Conservation (phyloP, 2,329 filamentous ascomycete genomes). For the Blastomyces gilchristii region DNA sequence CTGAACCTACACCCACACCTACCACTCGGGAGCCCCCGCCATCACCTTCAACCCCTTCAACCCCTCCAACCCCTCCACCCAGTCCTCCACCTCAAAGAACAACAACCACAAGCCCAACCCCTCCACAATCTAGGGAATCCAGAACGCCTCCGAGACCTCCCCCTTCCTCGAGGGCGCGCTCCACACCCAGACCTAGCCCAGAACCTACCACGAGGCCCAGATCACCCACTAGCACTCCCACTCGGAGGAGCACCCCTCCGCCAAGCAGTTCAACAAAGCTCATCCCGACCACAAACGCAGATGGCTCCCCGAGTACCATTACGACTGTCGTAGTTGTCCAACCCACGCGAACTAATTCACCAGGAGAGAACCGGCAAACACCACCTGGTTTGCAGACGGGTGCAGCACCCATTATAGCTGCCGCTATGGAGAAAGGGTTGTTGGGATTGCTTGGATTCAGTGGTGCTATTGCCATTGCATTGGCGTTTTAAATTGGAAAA, state of each 20-base stretch:
- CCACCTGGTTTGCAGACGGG: conserved; percentile 34
- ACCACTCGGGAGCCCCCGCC: neutral
- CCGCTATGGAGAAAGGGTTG: conserved; percentile 27
- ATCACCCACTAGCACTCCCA: neutral
- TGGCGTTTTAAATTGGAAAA: conserved; percentile 25
- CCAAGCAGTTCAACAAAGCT: conserved; percentile 26
- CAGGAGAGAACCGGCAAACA: conserved; percentile 18
- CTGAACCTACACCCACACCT: neutral
- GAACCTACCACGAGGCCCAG: conserved; percentile 17
- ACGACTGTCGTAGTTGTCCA: conserved; percentile 38
- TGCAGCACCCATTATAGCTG: conserved; percentile 19
- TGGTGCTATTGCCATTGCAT: conserved; percentile 32
- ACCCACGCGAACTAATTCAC: conserved; percentile 21
- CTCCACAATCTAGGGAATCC: neutral
- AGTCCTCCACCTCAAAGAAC: neutral
- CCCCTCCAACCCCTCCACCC: neutral
- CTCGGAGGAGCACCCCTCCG: conserved; percentile 7
- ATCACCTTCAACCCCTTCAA: neutral
- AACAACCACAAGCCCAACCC: neutral
- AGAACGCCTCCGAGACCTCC: neutral
- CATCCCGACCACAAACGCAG: conserved; percentile 32
- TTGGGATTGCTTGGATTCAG: conserved; percentile 34
- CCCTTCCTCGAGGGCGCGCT: neutral
- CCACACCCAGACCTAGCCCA: neutral
- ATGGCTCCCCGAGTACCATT: conserved; percentile 35